phyloP scores from a whole-genome alignment of 1,139 yeast species.

The Suhomyces panamericanus region DNA sequence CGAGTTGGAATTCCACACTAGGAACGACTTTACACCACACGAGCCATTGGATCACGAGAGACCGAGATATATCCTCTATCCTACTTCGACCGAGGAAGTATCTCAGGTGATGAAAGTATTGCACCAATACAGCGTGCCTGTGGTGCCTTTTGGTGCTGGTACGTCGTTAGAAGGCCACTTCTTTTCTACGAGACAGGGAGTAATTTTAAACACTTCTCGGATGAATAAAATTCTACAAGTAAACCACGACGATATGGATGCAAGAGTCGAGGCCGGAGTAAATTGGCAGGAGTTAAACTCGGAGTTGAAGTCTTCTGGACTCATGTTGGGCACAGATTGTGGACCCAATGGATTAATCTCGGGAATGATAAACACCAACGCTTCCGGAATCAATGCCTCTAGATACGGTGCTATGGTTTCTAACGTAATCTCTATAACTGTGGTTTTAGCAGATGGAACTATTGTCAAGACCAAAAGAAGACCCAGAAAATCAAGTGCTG shows the following conservation, averaged over 20 bases:
- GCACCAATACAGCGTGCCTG: slow-evolving; percentile 39
- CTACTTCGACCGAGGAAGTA: slow-evolving; percentile 39
- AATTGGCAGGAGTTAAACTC: slow-evolving; percentile 45
- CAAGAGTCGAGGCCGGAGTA: slow-evolving; percentile 45
- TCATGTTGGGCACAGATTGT: slow-evolving; percentile 48
- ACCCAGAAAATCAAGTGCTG: slow-evolving; percentile 47
- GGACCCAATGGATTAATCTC: slow-evolving; percentile 46
- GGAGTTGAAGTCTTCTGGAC: slow-evolving; percentile 24
- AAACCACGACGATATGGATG: slow-evolving; percentile 45
- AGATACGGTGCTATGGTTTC: slow-evolving; percentile 47
- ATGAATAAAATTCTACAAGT: slow-evolving; percentile 38
- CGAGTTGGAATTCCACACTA: slow-evolving; percentile 38
- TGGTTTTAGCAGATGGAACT: slow-evolving; percentile 48
- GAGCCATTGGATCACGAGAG: slow-evolving; percentile 35
- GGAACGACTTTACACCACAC: slow-evolving; percentile 46
- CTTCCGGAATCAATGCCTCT: slow-evolving; percentile 47
- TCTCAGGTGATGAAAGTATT: slow-evolving; percentile 36
- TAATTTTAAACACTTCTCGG: slow-evolving; percentile 42
- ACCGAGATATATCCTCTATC: slow-evolving; percentile 40
- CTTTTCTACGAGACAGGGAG: slow-evolving; percentile 39
- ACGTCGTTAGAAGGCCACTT: slow-evolving; percentile 49
- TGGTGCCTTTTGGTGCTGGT: slow-evolving; percentile 68
- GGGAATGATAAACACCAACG: slow-evolving; percentile 49
- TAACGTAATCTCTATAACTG: slow-evolving; percentile 45
- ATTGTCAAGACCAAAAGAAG: slow-evolving; percentile 44